A percentile compares a stretch with the other conserved stretches of the same genome.
phyloP scores from a whole-genome alignment of 2,329 filamentous ascomycete genomes.

The Botryotinia globosa region DNA sequence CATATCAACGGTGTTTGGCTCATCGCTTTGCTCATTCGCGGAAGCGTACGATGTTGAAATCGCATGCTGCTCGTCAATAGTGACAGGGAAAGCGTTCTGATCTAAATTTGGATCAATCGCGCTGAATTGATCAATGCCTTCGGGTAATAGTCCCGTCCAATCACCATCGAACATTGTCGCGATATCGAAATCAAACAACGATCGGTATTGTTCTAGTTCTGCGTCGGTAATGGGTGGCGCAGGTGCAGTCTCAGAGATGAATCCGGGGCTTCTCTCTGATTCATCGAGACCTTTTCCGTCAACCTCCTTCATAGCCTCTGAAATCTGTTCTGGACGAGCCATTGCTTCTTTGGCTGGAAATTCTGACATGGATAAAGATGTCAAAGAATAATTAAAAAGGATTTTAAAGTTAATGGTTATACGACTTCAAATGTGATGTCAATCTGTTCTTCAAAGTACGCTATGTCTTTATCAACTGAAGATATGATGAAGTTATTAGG shows the following conservation, averaged over 20 bases:
- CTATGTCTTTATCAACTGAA: not conserved
- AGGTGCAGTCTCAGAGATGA: too few species aligned
- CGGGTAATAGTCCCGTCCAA: not conserved
- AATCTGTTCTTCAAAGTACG: too few species aligned
- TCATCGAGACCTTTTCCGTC: not conserved
- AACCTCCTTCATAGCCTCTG: not conserved
- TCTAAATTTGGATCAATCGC: not conserved
- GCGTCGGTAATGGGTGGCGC: fast-evolving
- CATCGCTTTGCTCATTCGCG: not conserved
- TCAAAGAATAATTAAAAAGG: not conserved
- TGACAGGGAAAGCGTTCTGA: not conserved
- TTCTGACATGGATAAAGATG: not conserved
- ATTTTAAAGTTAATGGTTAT: not conserved
- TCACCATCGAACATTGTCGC: not conserved
- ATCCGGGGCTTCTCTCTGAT: not conserved
- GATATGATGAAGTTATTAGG: not conserved
- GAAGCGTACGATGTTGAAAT: not conserved
- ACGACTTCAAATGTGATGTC: not conserved
- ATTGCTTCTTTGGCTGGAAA: not conserved
- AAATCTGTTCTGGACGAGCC: fast-evolving
- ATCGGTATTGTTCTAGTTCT: not conserved
- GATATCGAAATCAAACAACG: not conserved
- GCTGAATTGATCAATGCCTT: not conserved
- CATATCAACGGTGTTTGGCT: not conserved
- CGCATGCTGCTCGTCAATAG: fast-evolving